Conservation (phyloP, 1,284 basidiomycete species). For the Sporisorium reilianum region DNA sequence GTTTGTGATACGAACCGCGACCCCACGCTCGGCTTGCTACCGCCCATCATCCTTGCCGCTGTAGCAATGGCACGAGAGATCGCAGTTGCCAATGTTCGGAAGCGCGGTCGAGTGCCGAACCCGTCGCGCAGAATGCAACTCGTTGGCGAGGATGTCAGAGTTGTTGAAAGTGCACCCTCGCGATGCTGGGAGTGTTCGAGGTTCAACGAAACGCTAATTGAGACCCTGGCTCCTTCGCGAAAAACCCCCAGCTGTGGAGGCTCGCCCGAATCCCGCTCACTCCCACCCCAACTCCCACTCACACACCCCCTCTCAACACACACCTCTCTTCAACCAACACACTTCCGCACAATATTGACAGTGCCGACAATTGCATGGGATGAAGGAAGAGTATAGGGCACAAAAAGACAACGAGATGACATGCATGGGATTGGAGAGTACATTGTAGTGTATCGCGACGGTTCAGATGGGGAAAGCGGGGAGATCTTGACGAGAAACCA, state of each 20-base stretch:
- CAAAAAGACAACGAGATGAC: conserved; percentile 12
- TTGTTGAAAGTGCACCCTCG: too few relatives aligned
- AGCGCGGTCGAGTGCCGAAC: too few relatives aligned
- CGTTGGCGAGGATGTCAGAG: neutral
- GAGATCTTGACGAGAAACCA: too few relatives aligned
- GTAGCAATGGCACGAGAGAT: too few relatives aligned
- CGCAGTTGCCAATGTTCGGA: too few relatives aligned
- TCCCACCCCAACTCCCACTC: neutral
- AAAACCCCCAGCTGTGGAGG: neutral
- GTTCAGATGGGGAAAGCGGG: too few relatives aligned
- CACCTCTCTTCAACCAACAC: neutral
- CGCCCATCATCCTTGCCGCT: neutral
- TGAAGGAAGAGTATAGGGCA: neutral
- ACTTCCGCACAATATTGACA: neutral
- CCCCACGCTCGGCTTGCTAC: neutral
- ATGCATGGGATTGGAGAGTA: conserved; percentile 5
- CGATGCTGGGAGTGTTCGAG: neutral
- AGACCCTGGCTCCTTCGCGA: neutral
- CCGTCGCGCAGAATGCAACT: too few relatives aligned
- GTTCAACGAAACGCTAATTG: neutral
- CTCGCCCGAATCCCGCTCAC: conserved; percentile 1
- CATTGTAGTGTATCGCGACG: conserved; percentile 6
- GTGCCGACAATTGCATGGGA: neutral
- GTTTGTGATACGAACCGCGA: conserved; percentile 46
- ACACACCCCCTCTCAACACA: neutral